These are phyloP conservation scores for Phytophthora macrochlamydospora DNA, from an alignment of 352 stramenopile species.

Conservation along the genomic window DNA sequence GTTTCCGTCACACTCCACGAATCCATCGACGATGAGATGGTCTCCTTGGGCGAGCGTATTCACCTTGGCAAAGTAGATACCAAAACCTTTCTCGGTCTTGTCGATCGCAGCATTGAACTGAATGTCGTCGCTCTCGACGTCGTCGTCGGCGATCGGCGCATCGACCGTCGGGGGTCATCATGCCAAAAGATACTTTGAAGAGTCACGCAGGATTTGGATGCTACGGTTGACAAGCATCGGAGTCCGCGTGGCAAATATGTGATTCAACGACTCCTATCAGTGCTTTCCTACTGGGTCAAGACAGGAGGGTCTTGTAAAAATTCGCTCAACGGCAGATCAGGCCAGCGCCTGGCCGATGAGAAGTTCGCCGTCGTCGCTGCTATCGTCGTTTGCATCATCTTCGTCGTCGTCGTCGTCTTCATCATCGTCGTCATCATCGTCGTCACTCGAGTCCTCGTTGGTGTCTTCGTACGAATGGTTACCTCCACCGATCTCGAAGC, in stretches of 20 bases:
- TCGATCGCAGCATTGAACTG: slow-evolving; percentile 34
- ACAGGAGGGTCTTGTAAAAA: slow-evolving; percentile 7
- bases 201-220: background rate
- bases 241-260: background rate
- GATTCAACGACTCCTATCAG: slow-evolving; percentile 1
- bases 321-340: slow-evolving; percentile 12
- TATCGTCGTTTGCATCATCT: slow-evolving; percentile 35
- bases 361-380: slow-evolving; percentile 40
- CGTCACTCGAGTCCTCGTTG: slow-evolving; percentile 54
- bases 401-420: slow-evolving; percentile 44
- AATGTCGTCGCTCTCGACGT: background rate
- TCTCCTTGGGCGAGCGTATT: background rate
- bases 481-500: slow-evolving; percentile 30
- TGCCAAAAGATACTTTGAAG: background rate
- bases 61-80: slow-evolving; percentile 51
- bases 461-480: slow-evolving; percentile 50
- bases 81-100: slow-evolving; percentile 44
- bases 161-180: background rate
- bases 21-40: slow-evolving; percentile 42
- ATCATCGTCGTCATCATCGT: slow-evolving; percentile 53
- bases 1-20: slow-evolving; percentile 23
- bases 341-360: slow-evolving; percentile 38
- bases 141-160: background rate
- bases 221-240: background rate
- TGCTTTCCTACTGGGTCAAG: slow-evolving; percentile 1